phyloP scores from a whole-genome alignment of 768 basidiomycete genomes.

The Boletus subcaerulescens region DNA sequence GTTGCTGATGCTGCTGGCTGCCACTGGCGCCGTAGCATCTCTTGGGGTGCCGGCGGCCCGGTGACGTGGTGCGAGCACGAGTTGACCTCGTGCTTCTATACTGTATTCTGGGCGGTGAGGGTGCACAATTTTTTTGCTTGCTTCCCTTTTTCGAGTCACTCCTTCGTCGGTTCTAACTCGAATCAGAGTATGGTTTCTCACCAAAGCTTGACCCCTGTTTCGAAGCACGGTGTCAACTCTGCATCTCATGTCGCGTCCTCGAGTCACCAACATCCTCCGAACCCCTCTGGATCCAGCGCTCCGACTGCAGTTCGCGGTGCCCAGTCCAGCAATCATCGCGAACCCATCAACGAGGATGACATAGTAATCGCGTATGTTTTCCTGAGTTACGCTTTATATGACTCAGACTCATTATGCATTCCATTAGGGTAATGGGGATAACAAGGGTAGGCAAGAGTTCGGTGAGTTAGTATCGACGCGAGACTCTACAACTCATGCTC shows the following conservation, averaged over 20 bases:
- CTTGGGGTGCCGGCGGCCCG: too few relatives aligned
- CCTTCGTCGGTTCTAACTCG: background rate
- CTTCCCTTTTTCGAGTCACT: background rate
- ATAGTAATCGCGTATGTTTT: constrained; percentile 20
- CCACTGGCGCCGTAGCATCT: too few relatives aligned
- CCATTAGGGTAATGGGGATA: constrained; percentile 15
- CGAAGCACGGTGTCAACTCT: background rate
- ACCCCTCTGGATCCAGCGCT: too few relatives aligned
- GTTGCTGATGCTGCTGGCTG: too few relatives aligned
- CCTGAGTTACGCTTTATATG: background rate
- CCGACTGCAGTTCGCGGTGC: background rate
- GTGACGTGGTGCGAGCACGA: too few relatives aligned
- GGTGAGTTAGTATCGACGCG: constrained; percentile 1
- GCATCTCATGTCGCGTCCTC: background rate
- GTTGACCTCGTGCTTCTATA: too few relatives aligned
- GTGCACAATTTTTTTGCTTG: background rate
- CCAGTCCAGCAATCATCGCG: background rate
- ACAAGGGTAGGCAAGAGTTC: constrained; percentile 20
- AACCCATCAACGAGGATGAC: background rate
- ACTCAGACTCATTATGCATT: background rate
- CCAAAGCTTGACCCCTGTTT: background rate
- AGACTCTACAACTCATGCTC: background rate
- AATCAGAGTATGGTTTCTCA: too few relatives aligned
- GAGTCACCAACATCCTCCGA: background rate
- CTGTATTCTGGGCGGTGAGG: too few relatives aligned